Evolutionary conservation across 805 yeast genomes (phyloP).

Genomic region (Kuraishia ogatae): DNA sequence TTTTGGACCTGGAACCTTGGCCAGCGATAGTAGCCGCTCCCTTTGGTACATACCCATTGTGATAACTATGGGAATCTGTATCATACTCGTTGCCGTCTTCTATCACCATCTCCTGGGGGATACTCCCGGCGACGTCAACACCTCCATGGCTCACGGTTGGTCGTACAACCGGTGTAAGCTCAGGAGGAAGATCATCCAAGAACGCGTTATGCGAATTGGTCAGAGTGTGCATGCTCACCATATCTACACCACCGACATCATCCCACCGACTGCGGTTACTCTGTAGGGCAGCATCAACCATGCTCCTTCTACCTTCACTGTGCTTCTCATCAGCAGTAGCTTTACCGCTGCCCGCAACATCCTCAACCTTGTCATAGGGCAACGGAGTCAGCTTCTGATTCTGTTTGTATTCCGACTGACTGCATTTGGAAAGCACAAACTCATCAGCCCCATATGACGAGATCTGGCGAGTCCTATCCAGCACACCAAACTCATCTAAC

Average conservation of each 20-base stretch:
- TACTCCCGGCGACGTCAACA: not conserved
- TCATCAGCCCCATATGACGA: constrained; percentile 75
- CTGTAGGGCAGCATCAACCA: not conserved
- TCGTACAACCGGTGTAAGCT: constrained; percentile 2
- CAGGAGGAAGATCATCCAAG: not conserved
- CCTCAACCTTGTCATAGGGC: constrained; percentile 19
- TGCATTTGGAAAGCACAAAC: constrained; percentile 63
- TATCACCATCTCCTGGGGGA: not conserved
- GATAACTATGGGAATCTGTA: not conserved
- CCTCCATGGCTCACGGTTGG: too few relatives aligned
- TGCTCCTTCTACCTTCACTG: not conserved
- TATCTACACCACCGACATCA: not conserved
- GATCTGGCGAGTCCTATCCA: constrained; percentile 60
- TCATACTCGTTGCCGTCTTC: not conserved
- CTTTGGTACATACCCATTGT: not conserved
- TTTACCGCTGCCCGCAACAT: not conserved
- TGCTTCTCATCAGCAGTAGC: not conserved
- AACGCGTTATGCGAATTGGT: not conserved
- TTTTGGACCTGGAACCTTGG: not conserved
- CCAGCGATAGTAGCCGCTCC: not conserved
- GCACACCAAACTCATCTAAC: constrained; percentile 85
- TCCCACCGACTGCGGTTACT: not conserved
- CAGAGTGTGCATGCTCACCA: not conserved
- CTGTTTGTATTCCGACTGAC: constrained; percentile 32
- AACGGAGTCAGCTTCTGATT: constrained; percentile 51